Percentiles rank a stretch among this genome's conserved stretches.
Conservation (phyloP, 768 basidiomycete species). For the Agaricus blazei region DNA sequence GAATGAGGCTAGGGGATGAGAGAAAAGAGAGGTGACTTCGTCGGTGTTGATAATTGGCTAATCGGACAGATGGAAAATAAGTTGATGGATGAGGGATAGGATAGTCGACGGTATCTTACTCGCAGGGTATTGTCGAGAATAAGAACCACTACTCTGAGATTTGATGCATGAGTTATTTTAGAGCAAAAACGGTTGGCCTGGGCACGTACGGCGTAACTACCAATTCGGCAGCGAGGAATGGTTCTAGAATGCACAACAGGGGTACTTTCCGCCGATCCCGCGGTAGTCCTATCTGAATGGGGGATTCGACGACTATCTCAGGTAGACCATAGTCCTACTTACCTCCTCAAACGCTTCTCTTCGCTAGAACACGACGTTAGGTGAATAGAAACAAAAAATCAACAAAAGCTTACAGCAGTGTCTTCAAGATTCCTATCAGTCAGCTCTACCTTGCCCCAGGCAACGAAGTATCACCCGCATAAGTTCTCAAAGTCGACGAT, state of each 20-base stretch:
- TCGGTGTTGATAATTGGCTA: constrained; percentile 77
- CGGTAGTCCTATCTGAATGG: constrained; percentile 74
- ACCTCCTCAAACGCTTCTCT: constrained; percentile 93
- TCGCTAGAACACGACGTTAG: constrained; percentile 37
- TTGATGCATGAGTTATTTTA: background rate
- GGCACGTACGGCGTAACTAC: constrained; percentile 79
- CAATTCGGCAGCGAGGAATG: constrained; percentile 66
- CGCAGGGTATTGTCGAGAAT: constrained; percentile 74
- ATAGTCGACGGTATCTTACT: constrained; percentile 31
- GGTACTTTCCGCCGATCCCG: constrained; percentile 65
- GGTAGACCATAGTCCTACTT: background rate
- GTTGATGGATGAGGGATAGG: background rate
- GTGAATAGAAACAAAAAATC: background rate
- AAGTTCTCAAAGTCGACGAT: constrained; percentile 64
- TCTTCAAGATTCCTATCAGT: constrained; percentile 68
- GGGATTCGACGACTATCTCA: background rate
- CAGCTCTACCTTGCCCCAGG: constrained; percentile 82
- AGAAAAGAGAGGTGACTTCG: constrained; percentile 81
- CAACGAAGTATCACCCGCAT: constrained; percentile 84
- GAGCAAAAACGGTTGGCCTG: background rate
- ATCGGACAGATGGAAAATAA: background rate
- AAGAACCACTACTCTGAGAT: constrained; percentile 72
- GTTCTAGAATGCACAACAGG: constrained; percentile 72
- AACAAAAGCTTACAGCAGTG: constrained; percentile 56
- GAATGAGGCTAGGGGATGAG: constrained; percentile 77